Percentiles rank a stretch among this genome's conserved stretches.
Conservation (phyloP, 2,329 filamentous ascomycete species). For the Chaetomium strumarium region DNA sequence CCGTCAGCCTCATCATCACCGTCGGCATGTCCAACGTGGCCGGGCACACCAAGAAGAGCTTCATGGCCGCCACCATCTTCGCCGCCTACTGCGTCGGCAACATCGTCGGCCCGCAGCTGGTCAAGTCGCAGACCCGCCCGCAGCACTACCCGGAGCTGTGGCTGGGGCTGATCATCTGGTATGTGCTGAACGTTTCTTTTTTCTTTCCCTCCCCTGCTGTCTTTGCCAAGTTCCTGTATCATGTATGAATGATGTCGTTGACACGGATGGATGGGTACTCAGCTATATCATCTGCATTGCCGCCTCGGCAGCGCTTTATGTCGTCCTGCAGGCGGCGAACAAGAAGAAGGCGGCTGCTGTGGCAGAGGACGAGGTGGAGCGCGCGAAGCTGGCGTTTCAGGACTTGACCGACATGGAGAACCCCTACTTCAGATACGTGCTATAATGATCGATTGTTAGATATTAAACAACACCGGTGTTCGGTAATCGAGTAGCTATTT, state of each 20-base stretch:
- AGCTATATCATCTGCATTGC: conserved; percentile 64
- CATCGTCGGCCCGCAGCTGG: conserved; percentile 68
- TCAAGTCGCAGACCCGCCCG: conserved; percentile 53
- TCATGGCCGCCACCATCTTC: conserved; percentile 68
- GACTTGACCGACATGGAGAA: conserved; percentile 66
- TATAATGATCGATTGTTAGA: neutral
- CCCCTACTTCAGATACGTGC: conserved; percentile 55
- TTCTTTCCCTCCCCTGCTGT: neutral
- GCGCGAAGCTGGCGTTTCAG: conserved; percentile 59
- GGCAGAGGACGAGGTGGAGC: conserved; percentile 52
- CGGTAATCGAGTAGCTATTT: too few species aligned
- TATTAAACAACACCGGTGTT: too few species aligned
- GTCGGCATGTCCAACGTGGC: conserved; percentile 62
- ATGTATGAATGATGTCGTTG: conserved; percentile 3
- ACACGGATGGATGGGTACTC: conserved; percentile 10
- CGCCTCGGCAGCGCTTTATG: conserved; percentile 49
- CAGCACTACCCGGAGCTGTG: conserved; percentile 67
- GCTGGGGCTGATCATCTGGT: conserved; percentile 60
- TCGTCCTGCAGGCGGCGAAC: conserved; percentile 56
- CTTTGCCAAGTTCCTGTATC: neutral
- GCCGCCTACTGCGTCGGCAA: conserved; percentile 71
- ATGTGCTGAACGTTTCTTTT: conserved; percentile 16
- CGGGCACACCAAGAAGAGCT: conserved; percentile 71
- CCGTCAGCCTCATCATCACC: conserved; percentile 54
- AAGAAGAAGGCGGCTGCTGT: conserved; percentile 39